Evolutionary conservation across 2,329 filamentous ascomycete species (phyloP).

Genomic region (Geosmithia putterillii): DNA sequence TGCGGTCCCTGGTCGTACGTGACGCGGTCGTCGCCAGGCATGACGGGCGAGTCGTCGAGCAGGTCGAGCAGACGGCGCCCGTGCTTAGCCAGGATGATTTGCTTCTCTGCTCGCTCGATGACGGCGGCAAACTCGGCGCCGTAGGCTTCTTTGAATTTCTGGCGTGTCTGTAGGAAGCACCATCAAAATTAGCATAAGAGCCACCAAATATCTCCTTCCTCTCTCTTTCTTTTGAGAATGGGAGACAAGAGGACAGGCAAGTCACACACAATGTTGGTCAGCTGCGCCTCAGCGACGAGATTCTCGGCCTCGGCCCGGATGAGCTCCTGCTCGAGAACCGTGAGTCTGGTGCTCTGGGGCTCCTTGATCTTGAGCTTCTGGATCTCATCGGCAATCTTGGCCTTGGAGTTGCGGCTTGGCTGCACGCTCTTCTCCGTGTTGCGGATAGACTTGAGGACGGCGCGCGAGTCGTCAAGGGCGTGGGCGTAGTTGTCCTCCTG

Average conservation of each 20-base stretch:
- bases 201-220: no score
- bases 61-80: constrained; percentile 74
- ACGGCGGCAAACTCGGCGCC: constrained; percentile 78
- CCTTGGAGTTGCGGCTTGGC: constrained; percentile 76
- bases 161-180: constrained; percentile 59
- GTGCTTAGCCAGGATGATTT: constrained; percentile 85
- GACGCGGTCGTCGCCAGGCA: constrained; percentile 69
- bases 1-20: constrained; percentile 53
- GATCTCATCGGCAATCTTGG: constrained; percentile 87
- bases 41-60: constrained; percentile 79
- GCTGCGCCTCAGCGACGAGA: constrained; percentile 87
- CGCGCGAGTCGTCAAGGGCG: constrained; percentile 73
- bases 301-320: constrained; percentile 93
- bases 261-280: constrained; percentile 78
- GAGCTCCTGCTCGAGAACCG: constrained; percentile 87
- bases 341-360: constrained; percentile 68
- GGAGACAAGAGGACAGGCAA: background rate
- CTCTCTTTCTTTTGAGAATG: background rate
- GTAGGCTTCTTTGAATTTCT: constrained; percentile 93
- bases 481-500: constrained; percentile 85
- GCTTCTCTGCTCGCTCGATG: constrained; percentile 94
- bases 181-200: background rate
- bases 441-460: constrained; percentile 76
- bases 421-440: constrained; percentile 95
- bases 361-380: constrained; percentile 86